phyloP scores from a whole-genome alignment of 2,329 filamentous ascomycete species.

The Penicillium sp. region DNA sequence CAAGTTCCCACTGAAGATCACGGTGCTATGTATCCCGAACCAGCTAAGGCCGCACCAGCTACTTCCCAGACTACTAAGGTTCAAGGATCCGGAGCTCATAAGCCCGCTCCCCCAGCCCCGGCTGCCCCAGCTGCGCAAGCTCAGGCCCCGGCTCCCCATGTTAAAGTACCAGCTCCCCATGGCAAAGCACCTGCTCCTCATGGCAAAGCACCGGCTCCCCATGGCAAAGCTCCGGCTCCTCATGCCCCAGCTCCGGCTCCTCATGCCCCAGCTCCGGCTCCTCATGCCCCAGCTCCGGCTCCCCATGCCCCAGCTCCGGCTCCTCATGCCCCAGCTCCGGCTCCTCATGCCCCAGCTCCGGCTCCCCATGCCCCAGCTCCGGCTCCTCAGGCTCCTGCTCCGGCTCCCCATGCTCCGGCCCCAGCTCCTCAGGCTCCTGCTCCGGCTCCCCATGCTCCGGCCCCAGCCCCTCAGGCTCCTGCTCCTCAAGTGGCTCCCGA shows the following conservation, averaged over 20 bases:
- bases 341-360: not conserved
- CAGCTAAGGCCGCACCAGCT: not conserved
- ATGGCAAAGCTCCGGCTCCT: not conserved
- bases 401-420: not conserved
- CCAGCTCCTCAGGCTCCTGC: not conserved
- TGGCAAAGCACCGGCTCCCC: not conserved
- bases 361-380: not conserved
- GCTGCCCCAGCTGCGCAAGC: not conserved
- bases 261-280: not conserved
- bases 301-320: not conserved
- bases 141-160: not conserved
- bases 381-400: not conserved
- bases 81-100: not conserved
- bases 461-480: not conserved
- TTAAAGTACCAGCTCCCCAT: not conserved
- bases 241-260: not conserved
- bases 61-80: not conserved
- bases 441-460: not conserved
- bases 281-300: not conserved
- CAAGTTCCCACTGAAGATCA: conserved; percentile 2
- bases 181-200: not conserved
- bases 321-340: not conserved
- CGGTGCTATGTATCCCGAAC: conserved; percentile 20
- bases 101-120: not conserved
- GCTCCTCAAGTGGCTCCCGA: not conserved